These are phyloP conservation scores for Wickerhamiella sergipiensis DNA, from an alignment of 805 yeast genomes.

Conservation along the genomic window DNA sequence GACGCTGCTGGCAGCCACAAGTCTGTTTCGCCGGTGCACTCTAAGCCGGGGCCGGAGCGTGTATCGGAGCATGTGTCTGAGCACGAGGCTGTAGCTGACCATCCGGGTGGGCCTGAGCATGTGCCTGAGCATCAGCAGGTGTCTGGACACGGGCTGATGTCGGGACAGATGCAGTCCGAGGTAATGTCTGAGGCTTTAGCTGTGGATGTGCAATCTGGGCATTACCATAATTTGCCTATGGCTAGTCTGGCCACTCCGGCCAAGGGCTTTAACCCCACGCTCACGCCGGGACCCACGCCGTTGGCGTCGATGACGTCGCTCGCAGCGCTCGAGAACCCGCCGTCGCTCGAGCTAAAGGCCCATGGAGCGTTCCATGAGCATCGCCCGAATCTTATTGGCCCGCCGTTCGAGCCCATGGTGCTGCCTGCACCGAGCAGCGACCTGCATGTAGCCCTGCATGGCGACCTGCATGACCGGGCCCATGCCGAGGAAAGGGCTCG, in stretches of 20 bases:
- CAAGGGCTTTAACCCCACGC: background rate
- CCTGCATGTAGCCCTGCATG: background rate
- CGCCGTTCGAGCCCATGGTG: background rate
- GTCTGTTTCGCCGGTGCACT: background rate
- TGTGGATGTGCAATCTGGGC: too few relatives aligned
- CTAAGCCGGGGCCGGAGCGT: too few relatives aligned
- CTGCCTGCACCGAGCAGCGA: background rate
- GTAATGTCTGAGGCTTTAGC: too few relatives aligned
- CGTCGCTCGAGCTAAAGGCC: background rate
- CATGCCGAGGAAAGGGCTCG: slow-evolving; percentile 1
- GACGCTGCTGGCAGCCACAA: background rate
- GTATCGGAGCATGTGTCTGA: too few relatives aligned
- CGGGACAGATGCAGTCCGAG: too few relatives aligned
- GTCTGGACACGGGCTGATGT: too few relatives aligned
- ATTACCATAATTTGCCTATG: too few relatives aligned
- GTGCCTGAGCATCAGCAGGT: too few relatives aligned
- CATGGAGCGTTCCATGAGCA: background rate
- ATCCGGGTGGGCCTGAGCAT: too few relatives aligned
- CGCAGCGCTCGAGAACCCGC: background rate
- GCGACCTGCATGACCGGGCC: background rate
- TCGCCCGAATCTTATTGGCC: background rate
- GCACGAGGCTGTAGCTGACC: too few relatives aligned
- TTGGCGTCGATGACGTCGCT: background rate
- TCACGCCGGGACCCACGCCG: background rate
- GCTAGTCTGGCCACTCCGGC: too few relatives aligned